Evolutionary conservation across 768 basidiomycete species (phyloP), one percentile per base, ranked within the genome.

Genomic region (Flagelloscypha sp.): DNA sequence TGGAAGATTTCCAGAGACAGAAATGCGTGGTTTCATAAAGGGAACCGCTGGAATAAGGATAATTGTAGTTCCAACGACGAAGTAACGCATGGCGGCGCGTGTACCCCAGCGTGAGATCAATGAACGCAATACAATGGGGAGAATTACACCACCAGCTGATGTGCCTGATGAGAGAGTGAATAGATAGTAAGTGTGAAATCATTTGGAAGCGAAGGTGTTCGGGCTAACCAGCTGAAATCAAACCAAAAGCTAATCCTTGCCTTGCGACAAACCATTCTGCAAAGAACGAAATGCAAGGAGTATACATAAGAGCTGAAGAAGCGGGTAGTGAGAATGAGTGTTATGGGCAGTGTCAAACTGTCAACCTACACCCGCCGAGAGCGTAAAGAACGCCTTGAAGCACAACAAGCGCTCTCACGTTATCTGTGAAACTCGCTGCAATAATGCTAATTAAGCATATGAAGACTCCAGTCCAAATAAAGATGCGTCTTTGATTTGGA

Each of bases 221-320:
- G 25, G 9, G 43, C 40, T 5, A 17, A 44, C 57, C 58, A 22
- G 54, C 52, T 31, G 54, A 55, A 18, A 59, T 46, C 17, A 56
- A 48, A 2, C 58, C 57, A 23, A 52, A 55, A 5, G 58, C 58
- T 5, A 54, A 44, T 2, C 56, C 58, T 28, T 57, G 37, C 4
- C 52, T 48, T 3, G 36, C 35, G 17, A 53, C 46, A 35, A 59
- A 60, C 58, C 58, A 60, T 40, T 60, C 58, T 1, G 57, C 41
- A 23, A 59, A 30, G 34, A 48, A 54, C 4, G 48, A 50, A 10
- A 59, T 42, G 33, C 47, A 50, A 0, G 53, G 46, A 7, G 46
- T 27, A 29, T 54, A 59, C 9, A 59, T 23, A 3, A 56, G 23
- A 4, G 45, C 55, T 50, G 30, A 12, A 27, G 28, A 32, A 9